Evolutionary conservation across 2,329 filamentous ascomycete genomes (phyloP), one percentile per base, ranked within the genome.

Genomic region (Verticillium albo-atrum): DNA sequence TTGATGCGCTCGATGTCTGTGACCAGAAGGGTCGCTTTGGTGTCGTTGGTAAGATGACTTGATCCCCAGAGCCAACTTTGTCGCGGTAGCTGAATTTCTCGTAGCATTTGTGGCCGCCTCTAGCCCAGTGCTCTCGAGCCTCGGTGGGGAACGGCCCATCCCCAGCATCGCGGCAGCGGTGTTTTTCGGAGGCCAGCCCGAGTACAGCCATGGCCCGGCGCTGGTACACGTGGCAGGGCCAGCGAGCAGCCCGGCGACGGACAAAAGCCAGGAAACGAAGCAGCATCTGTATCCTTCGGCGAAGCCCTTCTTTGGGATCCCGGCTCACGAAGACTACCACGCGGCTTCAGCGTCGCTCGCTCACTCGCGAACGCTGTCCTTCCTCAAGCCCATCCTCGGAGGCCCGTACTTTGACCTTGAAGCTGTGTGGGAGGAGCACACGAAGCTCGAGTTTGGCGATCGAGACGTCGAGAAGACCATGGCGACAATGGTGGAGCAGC

Each of bases 401-500:
- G 90, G 89, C 0, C 89, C 89, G 0, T 82, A 79, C 62, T 91
- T 92, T 67, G 88, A 92, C 64, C 82, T 93, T 9, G 90, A 93
- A 68, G 80, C 81, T 1, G 87, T 92, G 55, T 94, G 90, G 90
- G 89, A 92, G 7, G 89, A 92, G 71, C 89, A 94, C 69, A 89
- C 87, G 0, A 80, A 81, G 51, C 89, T 82, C 65, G 89, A 92
- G 68, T 93, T 93, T 69, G 84, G 72, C 1, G 84, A 87, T 58
- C 81, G 89, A 12, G 84, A 84, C 2, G 89, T 91, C 0, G 85
- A 85, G 62, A 83, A 85, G 63, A 93, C 89, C 0, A 92, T 93
- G 89, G 80, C 79, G n/a, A 92, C 89, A 0, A 92, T 93, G 89
- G 89, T 92, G 2, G 79, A 87, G 54, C 85, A 91, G 70, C 90